phyloP scores from a whole-genome alignment of 148 eudicot species.

The Gaultheria prostrata region DNA sequence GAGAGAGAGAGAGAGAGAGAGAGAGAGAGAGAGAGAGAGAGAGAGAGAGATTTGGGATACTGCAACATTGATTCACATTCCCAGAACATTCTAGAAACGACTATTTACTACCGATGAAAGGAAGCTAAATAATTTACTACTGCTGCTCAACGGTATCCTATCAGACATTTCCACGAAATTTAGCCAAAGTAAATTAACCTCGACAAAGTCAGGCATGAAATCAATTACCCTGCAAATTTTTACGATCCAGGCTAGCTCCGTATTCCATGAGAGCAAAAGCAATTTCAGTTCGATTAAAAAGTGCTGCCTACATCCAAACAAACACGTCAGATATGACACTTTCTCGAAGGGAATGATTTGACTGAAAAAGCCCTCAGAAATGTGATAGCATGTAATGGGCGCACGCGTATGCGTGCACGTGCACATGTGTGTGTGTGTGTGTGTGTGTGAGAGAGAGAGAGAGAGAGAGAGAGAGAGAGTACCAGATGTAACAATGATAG shows the following conservation, averaged over 20 bases:
- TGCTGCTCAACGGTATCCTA: neutral
- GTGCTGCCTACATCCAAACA: constrained; percentile 49
- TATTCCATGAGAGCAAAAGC: constrained; percentile 62
- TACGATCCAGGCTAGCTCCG: constrained; percentile 63
- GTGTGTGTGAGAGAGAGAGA: constrained; percentile 16
- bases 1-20: neutral
- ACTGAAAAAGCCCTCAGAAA: neutral
- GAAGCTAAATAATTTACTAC: neutral
- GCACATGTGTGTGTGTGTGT: constrained; percentile 18
- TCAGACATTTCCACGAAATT: neutral
- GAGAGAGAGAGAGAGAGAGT: constrained; percentile 18
- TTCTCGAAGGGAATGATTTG: neutral
- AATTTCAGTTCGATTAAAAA: constrained; percentile 64
- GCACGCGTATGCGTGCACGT: too few relatives aligned
- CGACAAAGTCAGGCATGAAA: neutral
- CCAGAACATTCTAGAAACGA: neutral
- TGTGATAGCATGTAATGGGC: neutral
- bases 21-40: neutral
- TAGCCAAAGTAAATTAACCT: neutral
- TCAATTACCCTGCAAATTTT: constrained; percentile 52
- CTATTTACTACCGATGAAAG: neutral
- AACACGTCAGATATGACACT: neutral
- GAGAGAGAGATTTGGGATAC: too few relatives aligned
- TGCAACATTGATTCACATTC: neutral
- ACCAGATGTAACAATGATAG: constrained; percentile 68